Conservation (phyloP, 352 stramenopile species). For the Phytophthora melonis region DNA sequence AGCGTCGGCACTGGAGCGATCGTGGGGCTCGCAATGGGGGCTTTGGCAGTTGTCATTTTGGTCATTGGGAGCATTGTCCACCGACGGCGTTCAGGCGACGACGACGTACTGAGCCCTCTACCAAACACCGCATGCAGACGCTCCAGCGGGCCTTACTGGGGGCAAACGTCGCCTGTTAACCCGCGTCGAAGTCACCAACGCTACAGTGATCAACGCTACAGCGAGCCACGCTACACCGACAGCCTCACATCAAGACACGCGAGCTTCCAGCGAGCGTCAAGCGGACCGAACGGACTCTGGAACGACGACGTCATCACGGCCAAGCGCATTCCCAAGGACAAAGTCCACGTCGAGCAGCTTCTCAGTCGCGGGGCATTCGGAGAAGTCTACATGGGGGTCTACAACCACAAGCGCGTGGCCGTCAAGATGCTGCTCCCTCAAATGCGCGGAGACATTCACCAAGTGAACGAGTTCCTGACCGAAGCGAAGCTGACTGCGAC, state of each 20-base stretch:
- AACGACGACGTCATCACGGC: constrained; percentile 39
- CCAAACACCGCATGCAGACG: not conserved
- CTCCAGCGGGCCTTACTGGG: constrained; percentile 4
- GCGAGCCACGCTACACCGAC: constrained; percentile 5
- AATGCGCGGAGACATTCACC: constrained; percentile 23
- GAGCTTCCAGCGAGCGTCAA: not conserved
- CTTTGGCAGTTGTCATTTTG: not conserved
- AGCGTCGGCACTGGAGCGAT: not conserved
- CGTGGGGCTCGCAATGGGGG: constrained; percentile 1
- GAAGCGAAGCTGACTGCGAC: constrained; percentile 26
- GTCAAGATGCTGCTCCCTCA: constrained; percentile 40
- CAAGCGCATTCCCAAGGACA: constrained; percentile 33
- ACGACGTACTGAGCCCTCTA: constrained; percentile 5
- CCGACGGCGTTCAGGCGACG: not conserved
- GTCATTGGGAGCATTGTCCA: constrained; percentile 2
- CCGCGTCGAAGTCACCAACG: not conserved
- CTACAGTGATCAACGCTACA: constrained; percentile 2
- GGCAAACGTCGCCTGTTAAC: constrained; percentile 9
- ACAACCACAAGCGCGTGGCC: constrained; percentile 32
- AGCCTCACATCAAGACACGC: constrained; percentile 1
- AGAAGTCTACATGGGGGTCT: constrained; percentile 46
- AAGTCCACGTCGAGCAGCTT: constrained; percentile 30
- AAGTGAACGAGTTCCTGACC: constrained; percentile 43
- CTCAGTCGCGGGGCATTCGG: constrained; percentile 38
- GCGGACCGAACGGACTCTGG: constrained; percentile 14